Evolutionary conservation across 352 stramenopile genomes (phyloP).

Genomic region (Plasmopara muralis): DNA sequence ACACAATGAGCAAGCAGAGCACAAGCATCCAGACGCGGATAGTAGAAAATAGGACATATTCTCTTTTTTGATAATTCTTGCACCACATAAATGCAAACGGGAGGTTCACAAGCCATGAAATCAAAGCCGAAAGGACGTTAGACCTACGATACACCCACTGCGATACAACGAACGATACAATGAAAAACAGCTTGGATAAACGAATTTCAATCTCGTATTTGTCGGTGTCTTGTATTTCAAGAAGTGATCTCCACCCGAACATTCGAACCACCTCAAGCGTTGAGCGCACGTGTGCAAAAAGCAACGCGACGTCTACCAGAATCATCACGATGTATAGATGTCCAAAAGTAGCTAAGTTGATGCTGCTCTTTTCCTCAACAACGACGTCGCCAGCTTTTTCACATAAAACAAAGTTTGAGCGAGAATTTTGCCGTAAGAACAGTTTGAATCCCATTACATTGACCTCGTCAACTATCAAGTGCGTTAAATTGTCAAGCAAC

Average conservation of each 20-base stretch:
- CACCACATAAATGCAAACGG: slow-evolving; percentile 47
- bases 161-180: slow-evolving; percentile 53
- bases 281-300: slow-evolving; percentile 22
- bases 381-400: slow-evolving; percentile 14
- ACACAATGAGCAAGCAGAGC: slow-evolving; percentile 25
- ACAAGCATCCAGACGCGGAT: slow-evolving; percentile 51
- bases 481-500: slow-evolving; percentile 32
- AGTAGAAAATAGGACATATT: slow-evolving; percentile 29
- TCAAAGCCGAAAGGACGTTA: slow-evolving; percentile 37
- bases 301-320: slow-evolving; percentile 30
- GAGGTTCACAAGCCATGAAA: slow-evolving; percentile 47
- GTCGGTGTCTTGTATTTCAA: slow-evolving; percentile 6
- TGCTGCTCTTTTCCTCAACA: slow-evolving; percentile 20
- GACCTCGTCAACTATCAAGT: slow-evolving; percentile 39
- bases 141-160: slow-evolving; percentile 27
- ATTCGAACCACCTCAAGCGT: slow-evolving; percentile 28
- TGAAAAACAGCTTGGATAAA: slow-evolving; percentile 31
- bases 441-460: slow-evolving; percentile 51
- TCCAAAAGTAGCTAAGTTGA: slow-evolving; percentile 53
- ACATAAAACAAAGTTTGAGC: slow-evolving; percentile 24
- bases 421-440: slow-evolving; percentile 39
- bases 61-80: slow-evolving; percentile 13
- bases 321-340: slow-evolving; percentile 46
- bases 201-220: slow-evolving; percentile 4
- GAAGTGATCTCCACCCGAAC: slow-evolving; percentile 27